Base-by-base conservation (phyloP, 2,329 filamentous ascomycete species). In the Diaporthe humulicola region DNA sequence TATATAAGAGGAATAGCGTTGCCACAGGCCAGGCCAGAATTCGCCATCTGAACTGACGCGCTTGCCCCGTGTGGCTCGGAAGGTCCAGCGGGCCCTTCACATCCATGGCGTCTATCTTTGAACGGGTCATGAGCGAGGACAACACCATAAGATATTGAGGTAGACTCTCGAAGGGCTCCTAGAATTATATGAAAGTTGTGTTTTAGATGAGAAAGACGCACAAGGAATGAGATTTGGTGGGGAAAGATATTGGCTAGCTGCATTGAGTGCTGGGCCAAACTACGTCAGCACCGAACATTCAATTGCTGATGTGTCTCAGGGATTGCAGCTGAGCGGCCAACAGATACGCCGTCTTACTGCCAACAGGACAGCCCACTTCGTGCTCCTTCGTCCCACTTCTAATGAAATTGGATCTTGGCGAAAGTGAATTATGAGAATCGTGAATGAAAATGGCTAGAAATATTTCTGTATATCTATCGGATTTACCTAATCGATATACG, bases 341-440 rank as follows among this genome's bases (percentile, higher is more conserved):
- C 64, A 28, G 30, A 52, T 67, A 9, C 7, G 22, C 64, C 64
- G 64, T 67, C 64, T 67, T 67, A 67, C 64, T 52, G 17, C 40
- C 22, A 28, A 25, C 25, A 17, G 2, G n/a, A n/a, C 28, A 48
- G 40, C 60, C 40, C 28, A 45, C 17, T 7, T 28, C 1, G 17
- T 2, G 40, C 25, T 28, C 10, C 58, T 22, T 5, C 12, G 42
- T 12, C 12, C 19, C 28, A 10, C 19, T 9, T 19, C 15, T 22
- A 17, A 22, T 38, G 2, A 28, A 6, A 2, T 2, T 25, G 28
- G 22, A 2, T 33, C 61, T 67, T 67, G 42, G 42, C 45, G 33
- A 36, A 17, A 15, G 3, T 2, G 5, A 7, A 50, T 6, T 4
- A n/a, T 2, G 9, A 48, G 5, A 7, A 50, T 6, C 2, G 15